A percentile compares a stretch with the other conserved stretches of the same genome.
These are phyloP conservation scores for Mycena rosella DNA, from an alignment of 768 basidiomycete genomes.

Conservation along the genomic window DNA sequence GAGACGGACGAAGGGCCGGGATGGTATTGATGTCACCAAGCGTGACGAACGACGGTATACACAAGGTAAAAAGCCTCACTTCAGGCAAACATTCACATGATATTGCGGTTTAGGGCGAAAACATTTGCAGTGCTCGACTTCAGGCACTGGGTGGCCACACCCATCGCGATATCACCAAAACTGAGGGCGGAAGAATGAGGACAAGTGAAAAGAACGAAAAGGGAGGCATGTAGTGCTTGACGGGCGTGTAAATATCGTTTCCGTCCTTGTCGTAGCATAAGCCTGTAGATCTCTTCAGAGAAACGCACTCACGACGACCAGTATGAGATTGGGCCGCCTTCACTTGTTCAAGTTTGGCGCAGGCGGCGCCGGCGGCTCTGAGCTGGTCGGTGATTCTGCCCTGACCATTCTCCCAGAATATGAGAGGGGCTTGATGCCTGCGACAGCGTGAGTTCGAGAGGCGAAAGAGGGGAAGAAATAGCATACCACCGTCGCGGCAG, in stretches of 20 bases:
- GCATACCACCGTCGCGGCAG: conserved; percentile 72
- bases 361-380: conserved; percentile 60
- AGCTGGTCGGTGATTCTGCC: conserved; percentile 59
- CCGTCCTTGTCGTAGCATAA: conserved; percentile 79
- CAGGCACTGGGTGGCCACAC: conserved; percentile 82
- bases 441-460: not conserved
- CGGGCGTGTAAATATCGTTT: conserved; percentile 80
- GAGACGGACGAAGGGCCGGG: conserved; percentile 76
- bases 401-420: conserved; percentile 72
- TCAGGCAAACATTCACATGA: conserved; percentile 88
- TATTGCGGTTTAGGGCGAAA: conserved; percentile 79
- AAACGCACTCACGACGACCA: conserved; percentile 59
- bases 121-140: conserved; percentile 78
- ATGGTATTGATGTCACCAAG: conserved; percentile 86
- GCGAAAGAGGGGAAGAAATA: not conserved
- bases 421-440: conserved; percentile 68
- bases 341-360: conserved; percentile 53
- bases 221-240: conserved; percentile 75
- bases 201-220: not conserved
- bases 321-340: conserved; percentile 67
- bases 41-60: conserved; percentile 68
- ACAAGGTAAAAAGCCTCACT: conserved; percentile 39
- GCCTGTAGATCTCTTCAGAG: conserved; percentile 54
- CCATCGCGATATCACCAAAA: conserved; percentile 72
- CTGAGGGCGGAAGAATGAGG: conserved; percentile 48